Conservation (phyloP, 1,284 basidiomycete genomes). For the Prillingera fragicola region DNA sequence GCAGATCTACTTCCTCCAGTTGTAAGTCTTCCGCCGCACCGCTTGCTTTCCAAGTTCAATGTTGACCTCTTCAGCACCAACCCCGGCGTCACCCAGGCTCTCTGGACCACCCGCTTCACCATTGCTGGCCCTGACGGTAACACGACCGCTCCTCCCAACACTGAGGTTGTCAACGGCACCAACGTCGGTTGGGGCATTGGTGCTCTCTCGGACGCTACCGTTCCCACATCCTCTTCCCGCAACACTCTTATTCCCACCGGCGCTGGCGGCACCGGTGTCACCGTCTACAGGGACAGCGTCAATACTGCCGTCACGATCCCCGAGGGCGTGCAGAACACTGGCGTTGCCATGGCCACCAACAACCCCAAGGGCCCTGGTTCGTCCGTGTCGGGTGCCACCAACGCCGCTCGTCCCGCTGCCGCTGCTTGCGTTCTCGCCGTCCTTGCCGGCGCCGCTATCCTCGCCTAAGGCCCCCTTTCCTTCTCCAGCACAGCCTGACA, state of each 20-base stretch:
- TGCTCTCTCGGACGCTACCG: not conserved
- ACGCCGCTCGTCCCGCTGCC: not conserved
- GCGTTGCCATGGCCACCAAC: conserved; percentile 11
- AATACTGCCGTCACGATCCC: conserved; percentile 10
- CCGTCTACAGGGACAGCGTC: conserved; percentile 12
- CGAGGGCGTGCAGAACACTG: conserved; percentile 4
- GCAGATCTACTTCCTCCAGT: conserved; percentile 49
- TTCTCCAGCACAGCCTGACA: no score
- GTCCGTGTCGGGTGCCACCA: not conserved
- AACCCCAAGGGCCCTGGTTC: not conserved
- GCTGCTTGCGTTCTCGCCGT: conserved; percentile 1
- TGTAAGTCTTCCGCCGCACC: conserved; percentile 23
- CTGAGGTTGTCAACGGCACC: conserved; percentile 25
- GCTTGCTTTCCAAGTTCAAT: not conserved
- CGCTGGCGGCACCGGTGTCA: conserved; percentile 12
- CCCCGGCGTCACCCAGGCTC: conserved; percentile 25
- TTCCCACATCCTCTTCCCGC: conserved; percentile 1
- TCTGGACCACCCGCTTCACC: conserved; percentile 48
- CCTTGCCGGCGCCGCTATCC: conserved; percentile 2
- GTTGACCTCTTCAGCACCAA: conserved; percentile 21
- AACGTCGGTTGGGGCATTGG: conserved; percentile 36
- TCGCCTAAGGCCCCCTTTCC: no score
- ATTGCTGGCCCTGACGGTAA: conserved; percentile 42
- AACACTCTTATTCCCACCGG: no score
- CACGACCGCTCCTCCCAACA: conserved; percentile 36